These are phyloP conservation scores for Leccinum ponderosum DNA, from an alignment of 1,284 basidiomycete genomes.

Conservation along the genomic window DNA sequence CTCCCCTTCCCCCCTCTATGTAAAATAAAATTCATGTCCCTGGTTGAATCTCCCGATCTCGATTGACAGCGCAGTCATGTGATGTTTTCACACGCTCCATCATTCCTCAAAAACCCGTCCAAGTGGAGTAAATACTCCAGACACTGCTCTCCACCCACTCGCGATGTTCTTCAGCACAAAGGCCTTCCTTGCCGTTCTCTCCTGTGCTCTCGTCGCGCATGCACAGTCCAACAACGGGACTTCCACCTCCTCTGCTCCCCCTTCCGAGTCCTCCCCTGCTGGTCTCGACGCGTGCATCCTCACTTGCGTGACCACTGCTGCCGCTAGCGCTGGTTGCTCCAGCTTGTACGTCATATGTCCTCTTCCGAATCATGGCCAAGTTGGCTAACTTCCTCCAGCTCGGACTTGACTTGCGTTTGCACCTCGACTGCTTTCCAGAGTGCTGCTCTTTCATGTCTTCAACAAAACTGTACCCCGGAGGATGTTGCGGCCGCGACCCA, in stretches of 20 bases:
- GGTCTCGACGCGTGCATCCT: slow-evolving; percentile 12
- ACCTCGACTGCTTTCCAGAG: slow-evolving; percentile 25
- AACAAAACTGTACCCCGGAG: slow-evolving; percentile 10
- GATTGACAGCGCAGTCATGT: slow-evolving; percentile 11
- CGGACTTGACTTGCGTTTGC: slow-evolving; percentile 22
- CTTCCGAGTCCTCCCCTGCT: not conserved
- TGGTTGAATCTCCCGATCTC: no score
- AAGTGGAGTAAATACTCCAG: no score
- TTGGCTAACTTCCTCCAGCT: slow-evolving; percentile 13
- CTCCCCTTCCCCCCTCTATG: no score
- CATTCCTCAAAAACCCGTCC: slow-evolving; percentile 16
- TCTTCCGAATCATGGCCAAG: no score
- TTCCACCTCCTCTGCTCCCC: no score
- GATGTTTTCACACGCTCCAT: slow-evolving; percentile 13
- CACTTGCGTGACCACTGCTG: slow-evolving; percentile 9
- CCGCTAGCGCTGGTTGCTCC: not conserved
- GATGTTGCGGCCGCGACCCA: slow-evolving; percentile 11
- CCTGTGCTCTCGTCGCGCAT: slow-evolving; percentile 16
- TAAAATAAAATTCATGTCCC: no score
- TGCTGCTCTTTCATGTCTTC: slow-evolving; percentile 14
- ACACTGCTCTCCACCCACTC: not conserved
- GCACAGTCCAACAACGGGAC: slow-evolving; percentile 14
- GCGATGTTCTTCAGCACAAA: slow-evolving; percentile 21
- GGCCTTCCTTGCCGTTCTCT: slow-evolving; percentile 12
- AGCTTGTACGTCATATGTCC: slow-evolving; percentile 17